Base-by-base conservation (phyloP, 306 rosid species). In the Fragaria vesca region DNA sequence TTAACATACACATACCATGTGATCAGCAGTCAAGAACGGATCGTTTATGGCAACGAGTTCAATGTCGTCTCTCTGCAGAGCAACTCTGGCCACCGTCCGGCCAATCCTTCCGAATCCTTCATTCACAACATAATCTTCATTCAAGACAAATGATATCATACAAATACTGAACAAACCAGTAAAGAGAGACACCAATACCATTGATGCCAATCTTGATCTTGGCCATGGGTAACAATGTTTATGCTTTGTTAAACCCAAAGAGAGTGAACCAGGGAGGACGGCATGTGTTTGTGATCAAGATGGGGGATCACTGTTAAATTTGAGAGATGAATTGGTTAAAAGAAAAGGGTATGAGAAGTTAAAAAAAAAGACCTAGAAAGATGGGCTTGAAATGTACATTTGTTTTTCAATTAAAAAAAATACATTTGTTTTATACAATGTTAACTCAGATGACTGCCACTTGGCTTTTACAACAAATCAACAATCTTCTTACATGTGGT, bases 181-280 rank as follows among this genome's bases (percentile, higher is more conserved):
- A 11, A 65, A 63, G 2, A 16, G 51, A 50, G 28, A 26, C 17
- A 5, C 40, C 30, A 26, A 60, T 81, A 92, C 97, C 95, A 77
- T 90, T 92, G 85, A 92, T 92, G 40, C 95, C 97, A 72, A 92
- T 90, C 91, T 86, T 92, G 82, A 90, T 78, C 86, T 89, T 91
- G 47, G 72, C 84, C 92, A 91, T 91, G 81, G 74, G 32, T 54
- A 72, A 16, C 13, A 38, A 46, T 4, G 43, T 20, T 8, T 12
- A 1, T 9, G n/a, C 43, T 0, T 28, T n/a, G 38, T 40, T 21
- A 32, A 20, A 20, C 38, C 42, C 17, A 42, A 7, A 26, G 4
- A n/a, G 17, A 66, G n/a, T 57, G 45, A 76, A n/a, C 0, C 4
- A 68, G 58, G 20, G 43, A 57, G 24, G n/a, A 47, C 46, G 66